Percentiles rank a stretch among this genome's conserved stretches.
phyloP scores from a whole-genome alignment of 768 basidiomycete species.

The Phaffia tasmanica region DNA sequence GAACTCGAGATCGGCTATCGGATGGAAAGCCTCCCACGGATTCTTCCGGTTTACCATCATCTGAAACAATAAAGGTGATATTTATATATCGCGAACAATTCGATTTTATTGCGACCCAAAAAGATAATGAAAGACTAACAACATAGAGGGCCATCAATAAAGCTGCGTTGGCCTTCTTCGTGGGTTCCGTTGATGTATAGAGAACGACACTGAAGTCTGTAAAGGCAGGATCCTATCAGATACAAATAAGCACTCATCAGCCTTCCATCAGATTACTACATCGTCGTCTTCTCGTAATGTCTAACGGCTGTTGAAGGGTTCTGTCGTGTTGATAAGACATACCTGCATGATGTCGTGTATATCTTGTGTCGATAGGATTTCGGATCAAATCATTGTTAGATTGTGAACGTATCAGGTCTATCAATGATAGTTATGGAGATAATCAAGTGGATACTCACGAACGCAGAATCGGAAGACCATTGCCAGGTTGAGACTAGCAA shows the following conservation, averaged over 20 bases:
- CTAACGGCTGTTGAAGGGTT: background rate
- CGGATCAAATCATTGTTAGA: background rate
- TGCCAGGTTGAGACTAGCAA: conserved; percentile 15
- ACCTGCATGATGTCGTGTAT: conserved; percentile 19
- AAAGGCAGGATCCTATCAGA: conserved; percentile 1
- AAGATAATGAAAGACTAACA: conserved; percentile 45
- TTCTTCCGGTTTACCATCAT: conserved; percentile 82
- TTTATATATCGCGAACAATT: background rate
- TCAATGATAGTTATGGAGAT: background rate
- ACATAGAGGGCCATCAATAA: conserved; percentile 87
- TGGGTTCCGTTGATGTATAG: conserved; percentile 76
- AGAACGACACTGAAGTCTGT: conserved; percentile 48
- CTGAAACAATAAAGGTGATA: conserved; percentile 41
- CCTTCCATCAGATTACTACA: background rate
- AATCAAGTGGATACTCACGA: conserved; percentile 2
- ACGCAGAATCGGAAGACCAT: conserved; percentile 25
- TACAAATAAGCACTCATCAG: background rate
- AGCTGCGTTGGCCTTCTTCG: conserved; percentile 83
- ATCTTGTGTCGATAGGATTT: background rate
- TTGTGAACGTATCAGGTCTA: background rate
- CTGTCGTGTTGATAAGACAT: background rate
- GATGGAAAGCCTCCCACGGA: conserved; percentile 91
- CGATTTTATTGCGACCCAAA: background rate
- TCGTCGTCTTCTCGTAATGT: too few species aligned
- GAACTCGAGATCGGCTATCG: conserved; percentile 81